Evolutionary conservation across 805 yeast species (phyloP).

Genomic region (Candida tammaniensis): DNA sequence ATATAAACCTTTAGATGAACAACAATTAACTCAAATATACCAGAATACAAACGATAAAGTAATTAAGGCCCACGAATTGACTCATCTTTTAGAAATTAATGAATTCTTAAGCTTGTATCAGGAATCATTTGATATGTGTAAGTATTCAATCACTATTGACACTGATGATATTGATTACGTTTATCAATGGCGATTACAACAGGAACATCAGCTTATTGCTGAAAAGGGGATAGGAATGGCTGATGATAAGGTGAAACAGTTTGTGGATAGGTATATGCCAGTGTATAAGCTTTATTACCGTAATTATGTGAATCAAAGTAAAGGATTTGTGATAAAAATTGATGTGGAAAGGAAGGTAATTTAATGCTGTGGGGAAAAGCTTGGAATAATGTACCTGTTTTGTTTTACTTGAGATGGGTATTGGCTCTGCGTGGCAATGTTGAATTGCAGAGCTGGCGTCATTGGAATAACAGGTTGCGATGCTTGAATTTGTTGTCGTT

Average conservation of each 20-base stretch:
- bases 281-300: constrained; percentile 69
- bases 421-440: too few relatives aligned
- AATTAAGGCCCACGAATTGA: constrained; percentile 17
- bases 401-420: too few relatives aligned
- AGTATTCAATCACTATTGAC: constrained; percentile 58
- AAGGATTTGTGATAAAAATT: constrained; percentile 2
- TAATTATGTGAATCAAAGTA: constrained; percentile 27
- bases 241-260: constrained; percentile 60
- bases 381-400: too few relatives aligned
- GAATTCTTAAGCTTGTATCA: constrained; percentile 48
- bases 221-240: constrained; percentile 74
- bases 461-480: too few relatives aligned
- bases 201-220: constrained; percentile 60
- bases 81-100: constrained; percentile 47
- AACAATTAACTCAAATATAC: constrained; percentile 13
- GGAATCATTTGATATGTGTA: constrained; percentile 56
- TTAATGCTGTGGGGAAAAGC: constrained; percentile 7
- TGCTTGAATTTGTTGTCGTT: too few relatives aligned
- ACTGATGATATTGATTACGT: constrained; percentile 63
- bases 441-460: too few relatives aligned
- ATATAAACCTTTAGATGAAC: constrained; percentile 37
- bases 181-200: constrained; percentile 75
- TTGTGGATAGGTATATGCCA: constrained; percentile 86
- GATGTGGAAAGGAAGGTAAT: constrained; percentile 5
- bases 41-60: constrained; percentile 1